Conservation (phyloP, 2,329 filamentous ascomycete species). For the Monosporascus sp. region DNA sequence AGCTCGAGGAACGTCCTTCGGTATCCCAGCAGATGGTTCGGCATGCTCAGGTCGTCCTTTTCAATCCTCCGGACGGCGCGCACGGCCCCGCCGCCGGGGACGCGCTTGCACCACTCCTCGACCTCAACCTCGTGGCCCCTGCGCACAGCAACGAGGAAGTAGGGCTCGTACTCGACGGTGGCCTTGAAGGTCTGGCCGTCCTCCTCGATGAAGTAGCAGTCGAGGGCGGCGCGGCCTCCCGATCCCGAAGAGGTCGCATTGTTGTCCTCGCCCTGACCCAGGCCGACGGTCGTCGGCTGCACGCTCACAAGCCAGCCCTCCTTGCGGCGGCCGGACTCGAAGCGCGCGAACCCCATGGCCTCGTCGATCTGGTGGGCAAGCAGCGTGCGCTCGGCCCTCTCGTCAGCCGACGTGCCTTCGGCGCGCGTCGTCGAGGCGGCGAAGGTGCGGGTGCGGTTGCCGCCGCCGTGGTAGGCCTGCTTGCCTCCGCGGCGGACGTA, state of each 20-base stretch:
- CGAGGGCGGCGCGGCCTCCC: constrained; percentile 81
- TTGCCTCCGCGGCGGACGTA: constrained; percentile 66
- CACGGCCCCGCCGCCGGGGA: constrained; percentile 74
- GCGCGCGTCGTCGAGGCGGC: constrained; percentile 68
- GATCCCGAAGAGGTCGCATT: constrained; percentile 41
- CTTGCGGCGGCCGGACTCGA: constrained; percentile 75
- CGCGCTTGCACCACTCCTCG: constrained; percentile 85
- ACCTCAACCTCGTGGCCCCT: constrained; percentile 86
- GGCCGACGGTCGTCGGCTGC: constrained; percentile 71
- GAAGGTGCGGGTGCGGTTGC: constrained; percentile 66
- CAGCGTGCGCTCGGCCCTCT: constrained; percentile 81
- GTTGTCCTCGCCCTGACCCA: constrained; percentile 64
- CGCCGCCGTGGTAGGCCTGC: constrained; percentile 62
- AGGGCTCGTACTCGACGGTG: constrained; percentile 92
- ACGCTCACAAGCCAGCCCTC: constrained; percentile 95
- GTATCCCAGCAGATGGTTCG: constrained; percentile 92
- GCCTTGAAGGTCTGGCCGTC: constrained; percentile 91
- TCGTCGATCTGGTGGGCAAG: constrained; percentile 90
- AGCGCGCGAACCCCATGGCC: constrained; percentile 86
- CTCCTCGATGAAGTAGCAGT: constrained; percentile 95
- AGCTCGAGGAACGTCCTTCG: constrained; percentile 83
- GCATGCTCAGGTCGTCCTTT: constrained; percentile 91
- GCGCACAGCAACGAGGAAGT: constrained; percentile 88
- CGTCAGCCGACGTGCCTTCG: constrained; percentile 86
- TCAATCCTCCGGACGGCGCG: constrained; percentile 74